Evolutionary conservation across 2,329 filamentous ascomycete genomes (phyloP), one percentile per base, ranked within the genome.

Genomic region (Hypoxylon sp.): DNA sequence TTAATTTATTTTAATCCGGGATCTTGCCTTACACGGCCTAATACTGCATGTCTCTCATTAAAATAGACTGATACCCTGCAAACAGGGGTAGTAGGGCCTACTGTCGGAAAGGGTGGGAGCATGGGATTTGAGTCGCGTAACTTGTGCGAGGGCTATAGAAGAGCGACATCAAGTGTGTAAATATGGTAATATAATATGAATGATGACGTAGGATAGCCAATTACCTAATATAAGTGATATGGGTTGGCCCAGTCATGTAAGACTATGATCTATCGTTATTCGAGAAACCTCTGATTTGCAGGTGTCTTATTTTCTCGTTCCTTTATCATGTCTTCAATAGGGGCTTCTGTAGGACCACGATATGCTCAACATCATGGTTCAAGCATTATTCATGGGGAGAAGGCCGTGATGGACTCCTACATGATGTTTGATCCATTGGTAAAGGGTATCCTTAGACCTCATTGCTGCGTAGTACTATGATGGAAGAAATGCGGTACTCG

Each of bases 1-100:
- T 45, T 6, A 11, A 54, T 6, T 32, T n/a, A 25, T 25, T 23
- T 16, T 23, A 19, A 12, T 8, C n/a, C n/a, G n/a, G n/a, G n/a
- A 30, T 6, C 19, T 39, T 32, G 37, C 19, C 16, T 29, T 39
- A 14, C 29, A 12, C 29, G 41, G 39, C 29, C 4, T 56, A 19
- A 34, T 46, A 11, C 37, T 29, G 25, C 29, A 47, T 39, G 14
- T 11, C n/a, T 41, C 30, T 54, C 23, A 29, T 21, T 21, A 46
- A 14, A 29, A 45, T 55, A 16, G 25, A 46, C 34, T 46, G 14
- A n/a, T 34, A 46, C 27, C 25, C 32, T 55, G 19, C n/a, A 37
- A 29, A 23, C 4, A 54, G 25, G 37, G 16, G n/a, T 41, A 41
- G 37, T 6, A 8, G 2, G n/a, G 7, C 3, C 14, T 37, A 37